Percentiles rank a stretch among this genome's conserved stretches.
Conservation (phyloP, 345 rosid genomes). For the Ceriops zippeliana region DNA sequence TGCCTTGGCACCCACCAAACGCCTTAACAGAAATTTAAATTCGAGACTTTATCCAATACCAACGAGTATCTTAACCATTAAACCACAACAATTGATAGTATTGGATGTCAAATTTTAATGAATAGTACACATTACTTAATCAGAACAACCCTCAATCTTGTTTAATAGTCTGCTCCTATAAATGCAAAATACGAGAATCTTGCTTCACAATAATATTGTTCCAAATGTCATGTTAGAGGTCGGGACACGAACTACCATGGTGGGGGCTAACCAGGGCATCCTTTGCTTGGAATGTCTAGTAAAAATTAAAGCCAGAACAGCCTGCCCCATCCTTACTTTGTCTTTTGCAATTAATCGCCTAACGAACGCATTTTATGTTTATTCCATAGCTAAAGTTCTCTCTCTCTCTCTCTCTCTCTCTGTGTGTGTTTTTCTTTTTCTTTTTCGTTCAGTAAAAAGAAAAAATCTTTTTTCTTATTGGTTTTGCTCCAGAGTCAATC, state of each 20-base stretch:
- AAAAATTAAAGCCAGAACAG: slow-evolving; percentile 4
- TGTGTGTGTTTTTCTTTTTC: not conserved
- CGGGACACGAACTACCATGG: slow-evolving; percentile 22
- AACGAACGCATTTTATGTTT: slow-evolving; percentile 27
- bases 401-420: not conserved
- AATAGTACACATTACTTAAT: slow-evolving; percentile 3
- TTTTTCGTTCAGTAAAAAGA: too few relatives aligned
- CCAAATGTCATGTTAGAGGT: slow-evolving; percentile 42
- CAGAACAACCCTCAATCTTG: slow-evolving; percentile 15
- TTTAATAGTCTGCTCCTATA: slow-evolving; percentile 25
- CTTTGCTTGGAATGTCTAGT: slow-evolving; percentile 31
- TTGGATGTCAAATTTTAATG: too few relatives aligned
- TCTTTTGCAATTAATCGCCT: slow-evolving; percentile 4
- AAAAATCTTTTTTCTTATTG: not conserved
- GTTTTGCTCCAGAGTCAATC: not conserved
- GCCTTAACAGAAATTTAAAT: too few relatives aligned
- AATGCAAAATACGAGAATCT: slow-evolving; percentile 43
- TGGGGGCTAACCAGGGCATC: slow-evolving; percentile 40
- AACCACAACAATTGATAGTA: too few relatives aligned
- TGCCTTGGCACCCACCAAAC: too few relatives aligned
- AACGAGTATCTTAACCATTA: too few relatives aligned
- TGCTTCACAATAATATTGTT: slow-evolving; percentile 40
- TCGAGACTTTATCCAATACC: too few relatives aligned
- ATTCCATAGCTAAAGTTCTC: not conserved
- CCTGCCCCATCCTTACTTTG: slow-evolving; percentile 9